A percentile compares a stretch with the other conserved stretches of the same genome.
Evolutionary conservation across 108 stramenopile genomes (phyloP).

Genomic region (Aurantiochytrium sp.): DNA sequence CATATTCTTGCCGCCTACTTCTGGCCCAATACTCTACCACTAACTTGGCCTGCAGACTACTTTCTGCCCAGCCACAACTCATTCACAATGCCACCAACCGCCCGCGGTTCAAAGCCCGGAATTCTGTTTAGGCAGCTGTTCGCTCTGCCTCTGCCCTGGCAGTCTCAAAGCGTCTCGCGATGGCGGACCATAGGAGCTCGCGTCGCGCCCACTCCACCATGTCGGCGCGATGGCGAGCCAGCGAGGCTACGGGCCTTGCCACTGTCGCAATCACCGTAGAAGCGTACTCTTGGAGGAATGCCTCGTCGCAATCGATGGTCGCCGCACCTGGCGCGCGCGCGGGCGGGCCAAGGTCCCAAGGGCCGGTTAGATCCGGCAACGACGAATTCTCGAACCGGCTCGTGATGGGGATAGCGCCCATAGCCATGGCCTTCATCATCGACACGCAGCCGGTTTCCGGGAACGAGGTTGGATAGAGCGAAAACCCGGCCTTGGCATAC

Average conservation of each 20-base stretch:
- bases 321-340: neutral
- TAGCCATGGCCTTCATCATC: slow-evolving; percentile 56
- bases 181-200: neutral
- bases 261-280: neutral
- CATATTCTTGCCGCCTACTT: too few relatives aligned
- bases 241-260: neutral
- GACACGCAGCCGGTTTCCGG: slow-evolving; percentile 58
- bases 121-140: too few relatives aligned
- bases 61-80: too few relatives aligned
- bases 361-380: slow-evolving; percentile 44
- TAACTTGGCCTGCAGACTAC: too few relatives aligned
- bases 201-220: neutral
- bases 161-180: neutral
- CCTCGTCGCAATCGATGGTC: neutral
- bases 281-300: neutral
- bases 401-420: slow-evolving; percentile 57
- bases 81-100: too few relatives aligned
- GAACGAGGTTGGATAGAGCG: slow-evolving; percentile 53
- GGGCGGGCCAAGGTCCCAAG: slow-evolving; percentile 49
- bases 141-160: too few relatives aligned
- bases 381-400: slow-evolving; percentile 42
- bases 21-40: too few relatives aligned
- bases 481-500: slow-evolving; percentile 49
- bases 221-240: neutral
- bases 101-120: too few relatives aligned